A percentile compares a stretch with the other conserved stretches of the same genome.
Conservation (phyloP, 23 red algal species). For the Gracilaria domingensis region DNA sequence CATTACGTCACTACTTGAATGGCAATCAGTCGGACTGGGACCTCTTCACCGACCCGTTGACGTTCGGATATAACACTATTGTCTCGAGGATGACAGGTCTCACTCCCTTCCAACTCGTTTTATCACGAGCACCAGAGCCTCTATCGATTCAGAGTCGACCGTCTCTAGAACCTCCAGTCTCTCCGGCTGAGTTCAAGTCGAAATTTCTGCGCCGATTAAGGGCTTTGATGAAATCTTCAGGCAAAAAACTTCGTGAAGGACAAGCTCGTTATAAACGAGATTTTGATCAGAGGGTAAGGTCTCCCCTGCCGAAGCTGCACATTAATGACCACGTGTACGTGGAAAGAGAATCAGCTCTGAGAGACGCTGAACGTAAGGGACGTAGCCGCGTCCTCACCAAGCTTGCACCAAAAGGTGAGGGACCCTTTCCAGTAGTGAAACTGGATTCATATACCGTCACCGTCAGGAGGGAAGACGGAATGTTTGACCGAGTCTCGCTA, state of each 20-base stretch:
- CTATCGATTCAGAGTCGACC: neutral
- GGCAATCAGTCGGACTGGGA: conserved; percentile 3
- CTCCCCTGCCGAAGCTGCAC: neutral
- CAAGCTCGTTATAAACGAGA: neutral
- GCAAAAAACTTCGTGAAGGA: neutral
- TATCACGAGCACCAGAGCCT: neutral
- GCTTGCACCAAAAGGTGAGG: neutral
- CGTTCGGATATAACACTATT: neutral
- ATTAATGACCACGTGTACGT: neutral
- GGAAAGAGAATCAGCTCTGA: neutral
- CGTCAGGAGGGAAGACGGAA: neutral
- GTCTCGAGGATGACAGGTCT: neutral
- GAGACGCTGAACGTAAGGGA: neutral
- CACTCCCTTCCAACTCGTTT: neutral
- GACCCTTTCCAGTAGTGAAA: neutral
- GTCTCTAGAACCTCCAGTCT: neutral
- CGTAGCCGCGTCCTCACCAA: neutral
- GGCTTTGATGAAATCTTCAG: too few relatives aligned
- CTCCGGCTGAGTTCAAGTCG: neutral
- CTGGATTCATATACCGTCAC: neutral
- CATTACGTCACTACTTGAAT: neutral
- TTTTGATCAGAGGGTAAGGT: neutral
- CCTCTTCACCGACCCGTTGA: neutral
- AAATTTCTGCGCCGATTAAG: neutral
- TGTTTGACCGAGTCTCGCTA: neutral